Evolutionary conservation across 306 rosid genomes (phyloP).

Genomic region (Prunus davidiana): DNA sequence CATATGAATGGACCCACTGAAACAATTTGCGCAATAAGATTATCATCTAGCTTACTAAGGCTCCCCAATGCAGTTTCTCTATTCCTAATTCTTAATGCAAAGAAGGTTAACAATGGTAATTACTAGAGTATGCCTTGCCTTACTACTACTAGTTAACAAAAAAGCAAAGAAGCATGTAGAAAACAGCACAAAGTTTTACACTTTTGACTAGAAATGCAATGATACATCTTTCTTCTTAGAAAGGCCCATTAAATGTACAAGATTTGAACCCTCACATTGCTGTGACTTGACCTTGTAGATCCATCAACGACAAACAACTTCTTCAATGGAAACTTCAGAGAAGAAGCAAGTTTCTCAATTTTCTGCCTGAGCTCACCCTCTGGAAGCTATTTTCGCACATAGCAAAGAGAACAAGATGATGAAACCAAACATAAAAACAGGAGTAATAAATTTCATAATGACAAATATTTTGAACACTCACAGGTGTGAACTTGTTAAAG

Average conservation of each 20-base stretch:
- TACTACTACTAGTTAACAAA: neutral
- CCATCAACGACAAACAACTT: constrained; percentile 97
- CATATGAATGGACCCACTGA: too few relatives aligned
- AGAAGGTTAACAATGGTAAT: neutral
- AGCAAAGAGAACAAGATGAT: constrained; percentile 17
- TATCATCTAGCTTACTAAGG: too few relatives aligned
- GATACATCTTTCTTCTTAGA: neutral
- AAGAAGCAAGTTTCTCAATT: constrained; percentile 89
- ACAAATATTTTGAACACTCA: constrained; percentile 40
- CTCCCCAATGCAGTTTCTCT: too few relatives aligned
- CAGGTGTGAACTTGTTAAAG: constrained; percentile 92
- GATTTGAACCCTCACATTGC: constrained; percentile 73
- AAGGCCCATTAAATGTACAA: constrained; percentile 4
- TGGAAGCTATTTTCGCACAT: constrained; percentile 66
- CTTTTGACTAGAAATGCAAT: neutral
- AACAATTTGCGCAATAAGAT: too few relatives aligned
- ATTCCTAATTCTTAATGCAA: neutral
- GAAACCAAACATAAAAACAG: constrained; percentile 10
- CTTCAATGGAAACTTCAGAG: constrained; percentile 86
- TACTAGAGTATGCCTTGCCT: neutral
- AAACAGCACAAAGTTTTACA: neutral
- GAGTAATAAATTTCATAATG: neutral
- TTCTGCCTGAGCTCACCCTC: constrained; percentile 85
- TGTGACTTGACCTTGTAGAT: constrained; percentile 97
- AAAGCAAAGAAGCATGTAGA: neutral